phyloP scores from a whole-genome alignment of 148 eudicot species.

The Suaeda aralocaspica region DNA sequence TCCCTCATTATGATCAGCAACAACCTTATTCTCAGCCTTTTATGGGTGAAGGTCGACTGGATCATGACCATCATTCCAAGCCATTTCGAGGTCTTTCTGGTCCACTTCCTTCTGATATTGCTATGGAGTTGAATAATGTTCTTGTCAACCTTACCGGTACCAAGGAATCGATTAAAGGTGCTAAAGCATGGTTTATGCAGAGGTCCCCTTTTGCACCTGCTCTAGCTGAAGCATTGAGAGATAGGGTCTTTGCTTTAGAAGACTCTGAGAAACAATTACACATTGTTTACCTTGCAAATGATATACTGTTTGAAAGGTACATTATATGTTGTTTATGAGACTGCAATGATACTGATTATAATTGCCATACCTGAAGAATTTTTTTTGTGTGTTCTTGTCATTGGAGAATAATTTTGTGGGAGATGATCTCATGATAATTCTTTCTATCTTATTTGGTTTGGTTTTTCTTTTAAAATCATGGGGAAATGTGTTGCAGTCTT shows the following conservation, averaged over 20 bases:
- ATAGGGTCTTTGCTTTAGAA: conserved; percentile 60
- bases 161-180: conserved; percentile 93
- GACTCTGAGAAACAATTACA: conserved; percentile 92
- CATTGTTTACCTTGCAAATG: conserved; percentile 90
- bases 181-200: conserved; percentile 98
- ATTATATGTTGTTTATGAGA: background rate
- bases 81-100: conserved; percentile 70
- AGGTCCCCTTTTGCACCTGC: conserved; percentile 84
- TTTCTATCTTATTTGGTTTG: background rate
- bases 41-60: conserved; percentile 60
- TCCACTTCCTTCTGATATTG: conserved; percentile 90
- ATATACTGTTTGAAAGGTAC: conserved; percentile 95
- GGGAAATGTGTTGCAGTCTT: background rate
- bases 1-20: conserved; percentile 68
- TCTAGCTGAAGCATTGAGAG: conserved; percentile 87
- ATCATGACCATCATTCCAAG: conserved; percentile 64
- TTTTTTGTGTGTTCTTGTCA: no score
- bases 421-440: background rate
- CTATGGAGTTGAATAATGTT: conserved; percentile 83
- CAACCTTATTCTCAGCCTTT: conserved; percentile 59
- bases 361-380: background rate
- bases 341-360: background rate
- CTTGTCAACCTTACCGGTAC: conserved; percentile 81
- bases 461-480: background rate
- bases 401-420: background rate